These are phyloP conservation scores for Dalbergia oliveri DNA, from an alignment of 306 rosid genomes.

Conservation along the genomic window DNA sequence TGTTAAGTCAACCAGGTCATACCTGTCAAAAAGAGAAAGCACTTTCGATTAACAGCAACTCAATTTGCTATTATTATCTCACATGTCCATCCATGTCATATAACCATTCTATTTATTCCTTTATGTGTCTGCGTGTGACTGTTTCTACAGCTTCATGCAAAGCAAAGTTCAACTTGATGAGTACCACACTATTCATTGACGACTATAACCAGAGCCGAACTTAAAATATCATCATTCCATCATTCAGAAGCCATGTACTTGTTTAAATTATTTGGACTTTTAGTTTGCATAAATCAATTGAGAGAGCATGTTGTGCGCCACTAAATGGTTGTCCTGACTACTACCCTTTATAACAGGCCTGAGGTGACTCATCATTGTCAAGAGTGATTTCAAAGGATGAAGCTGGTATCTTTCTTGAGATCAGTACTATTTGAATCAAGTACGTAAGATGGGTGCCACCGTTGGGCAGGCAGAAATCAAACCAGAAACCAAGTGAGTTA, in stretches of 20 bases:
- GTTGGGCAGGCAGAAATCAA: not conserved
- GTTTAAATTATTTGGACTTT: not conserved
- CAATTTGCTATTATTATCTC: constrained; percentile 21
- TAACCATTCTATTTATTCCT: not conserved
- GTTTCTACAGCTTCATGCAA: not conserved
- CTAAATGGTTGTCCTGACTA: not conserved
- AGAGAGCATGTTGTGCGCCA: not conserved
- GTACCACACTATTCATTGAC: not conserved
- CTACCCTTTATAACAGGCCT: not conserved
- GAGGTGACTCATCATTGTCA: not conserved
- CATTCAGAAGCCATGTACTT: not conserved
- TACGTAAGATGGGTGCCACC: constrained; percentile 15
- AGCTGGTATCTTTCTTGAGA: not conserved
- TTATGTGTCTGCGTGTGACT: not conserved
- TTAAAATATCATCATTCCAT: not conserved
- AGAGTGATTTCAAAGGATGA: constrained; percentile 2
- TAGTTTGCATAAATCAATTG: not conserved
- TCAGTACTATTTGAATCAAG: not conserved
- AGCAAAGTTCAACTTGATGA: constrained; percentile 5
- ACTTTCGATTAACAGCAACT: constrained; percentile 27
- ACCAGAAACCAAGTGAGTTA: constrained; percentile 9
- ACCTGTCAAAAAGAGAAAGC: constrained; percentile 61
- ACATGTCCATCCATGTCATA: not conserved
- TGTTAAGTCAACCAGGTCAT: constrained; percentile 92
- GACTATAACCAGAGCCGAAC: constrained; percentile 4